Base-by-base conservation (phyloP, 2,329 filamentous ascomycete species). In the Calonectria ilicicola region DNA sequence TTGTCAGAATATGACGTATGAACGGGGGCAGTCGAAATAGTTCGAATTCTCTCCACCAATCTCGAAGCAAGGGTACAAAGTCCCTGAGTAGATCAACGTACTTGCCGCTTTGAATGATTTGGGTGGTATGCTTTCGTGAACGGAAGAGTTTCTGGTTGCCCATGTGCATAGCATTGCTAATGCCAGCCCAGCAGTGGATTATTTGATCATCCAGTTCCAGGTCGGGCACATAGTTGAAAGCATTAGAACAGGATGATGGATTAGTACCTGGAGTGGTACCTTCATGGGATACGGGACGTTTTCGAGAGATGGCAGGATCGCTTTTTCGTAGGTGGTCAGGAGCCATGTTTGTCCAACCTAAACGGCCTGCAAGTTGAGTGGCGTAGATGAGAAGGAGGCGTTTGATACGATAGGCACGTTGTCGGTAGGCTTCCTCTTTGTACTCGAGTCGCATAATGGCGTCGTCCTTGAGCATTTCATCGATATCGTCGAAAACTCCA, bases 261-360 rank as follows among this genome's bases (percentile, higher is more conserved):
- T 86, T 90, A 0, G 91, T 92, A 12, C 88, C 90, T 2, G 91
- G 91, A 5, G 91, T 93, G 68, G 87, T 89, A 19, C 89, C 89
- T 69, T 91, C 90, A 27, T 84, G 83, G 7, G 89, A 87, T n/a
- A 82, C 80, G 4, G 87, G 86, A 6, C 88, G 87, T 38, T 86
- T 86, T 29, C 89, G 83, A 9, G 87, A 85, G 75, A 90, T 85
- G n/a, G 88, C 89, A 3, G 89, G 89, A 73, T 92, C 91, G 47
- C 86, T 88, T 79, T 87, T 88, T 51, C 91, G 87, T 19, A 93
- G 84, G 77, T 89, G 88, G 78, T 92, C 91, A 3, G 96, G 95
- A 2, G 98, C 93, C 95, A 98, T 98, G 65, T 95, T 98, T 0
- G 95, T 98, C 87, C 97, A 94, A 1, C 95, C 96, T 14, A 99